Percentiles rank a stretch among this genome's conserved stretches.
These are phyloP conservation scores for Boletus patriciae DNA, from an alignment of 768 basidiomycete species.

Conservation along the genomic window DNA sequence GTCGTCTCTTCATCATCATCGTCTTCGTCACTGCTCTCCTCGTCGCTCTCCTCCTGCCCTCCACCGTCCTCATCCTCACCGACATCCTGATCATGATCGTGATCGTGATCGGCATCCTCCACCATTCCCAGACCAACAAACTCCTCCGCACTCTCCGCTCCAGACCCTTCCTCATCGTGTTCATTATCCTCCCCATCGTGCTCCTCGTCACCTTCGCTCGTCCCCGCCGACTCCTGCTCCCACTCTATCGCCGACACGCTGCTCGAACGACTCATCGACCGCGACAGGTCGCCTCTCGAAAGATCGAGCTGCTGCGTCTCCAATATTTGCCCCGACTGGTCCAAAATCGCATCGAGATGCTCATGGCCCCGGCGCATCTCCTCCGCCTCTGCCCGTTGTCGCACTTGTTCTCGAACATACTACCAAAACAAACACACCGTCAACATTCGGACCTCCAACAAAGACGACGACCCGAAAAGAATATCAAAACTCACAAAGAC, in stretches of 20 bases:
- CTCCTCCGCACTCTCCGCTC: conserved; percentile 36
- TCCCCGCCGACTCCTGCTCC: conserved; percentile 17
- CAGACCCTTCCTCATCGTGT: conserved; percentile 28
- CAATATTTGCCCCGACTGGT: conserved; percentile 84
- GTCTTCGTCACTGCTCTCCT: conserved; percentile 40
- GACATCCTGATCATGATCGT: background rate
- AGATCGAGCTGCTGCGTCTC: conserved; percentile 81
- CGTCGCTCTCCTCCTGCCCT: conserved; percentile 38
- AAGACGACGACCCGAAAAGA: background rate
- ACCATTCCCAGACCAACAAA: conserved; percentile 34
- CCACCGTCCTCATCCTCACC: conserved; percentile 6
- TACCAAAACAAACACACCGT: conserved; percentile 27
- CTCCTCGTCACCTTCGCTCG: conserved; percentile 24
- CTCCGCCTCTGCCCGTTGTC: conserved; percentile 66
- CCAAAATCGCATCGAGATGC: conserved; percentile 87
- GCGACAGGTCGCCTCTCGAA: conserved; percentile 45
- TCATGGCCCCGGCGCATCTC: conserved; percentile 76
- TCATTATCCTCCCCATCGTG: conserved; percentile 20
- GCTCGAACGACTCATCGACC: conserved; percentile 57
- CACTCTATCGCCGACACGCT: conserved; percentile 41
- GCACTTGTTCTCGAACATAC: conserved; percentile 74
- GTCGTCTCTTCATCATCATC: conserved; percentile 34
- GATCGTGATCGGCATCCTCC: conserved; percentile 13
- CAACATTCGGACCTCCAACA: background rate
- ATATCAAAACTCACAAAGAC: conserved; percentile 59